phyloP scores from a whole-genome alignment of 495 filamentous ascomycete species.

The Aspergillus indologenus region DNA sequence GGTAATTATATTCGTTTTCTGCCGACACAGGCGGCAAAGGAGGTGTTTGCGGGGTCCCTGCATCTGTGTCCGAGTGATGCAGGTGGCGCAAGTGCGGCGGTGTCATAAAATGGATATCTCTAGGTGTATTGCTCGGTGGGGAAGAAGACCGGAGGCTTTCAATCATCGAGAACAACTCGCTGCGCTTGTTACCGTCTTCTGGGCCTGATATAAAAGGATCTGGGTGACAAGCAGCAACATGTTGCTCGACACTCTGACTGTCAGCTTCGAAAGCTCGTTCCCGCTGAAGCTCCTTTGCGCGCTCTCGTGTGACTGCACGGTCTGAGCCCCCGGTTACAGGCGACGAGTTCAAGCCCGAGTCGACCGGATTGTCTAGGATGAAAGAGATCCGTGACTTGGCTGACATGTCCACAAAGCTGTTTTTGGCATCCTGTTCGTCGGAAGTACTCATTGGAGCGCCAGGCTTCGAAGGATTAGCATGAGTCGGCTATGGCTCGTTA shows the following conservation, averaged over 20 bases:
- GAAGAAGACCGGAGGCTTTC: conserved; percentile 65
- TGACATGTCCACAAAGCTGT: conserved; percentile 6
- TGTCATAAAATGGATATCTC: conserved; percentile 37
- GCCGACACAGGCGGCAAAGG: conserved; percentile 38
- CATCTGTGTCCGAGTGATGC: conserved; percentile 18
- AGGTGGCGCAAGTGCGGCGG: conserved; percentile 31
- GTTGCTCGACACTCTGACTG: not conserved
- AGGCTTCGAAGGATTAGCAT: conserved; percentile 3
- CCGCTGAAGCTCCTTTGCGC: conserved; percentile 15
- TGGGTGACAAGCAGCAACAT: not conserved
- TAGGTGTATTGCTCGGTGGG: conserved; percentile 28
- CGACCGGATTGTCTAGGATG: conserved; percentile 16
- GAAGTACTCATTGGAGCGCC: not conserved
- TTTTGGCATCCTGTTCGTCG: conserved; percentile 14
- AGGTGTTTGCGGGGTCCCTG: conserved; percentile 46
- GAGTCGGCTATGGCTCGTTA: not conserved
- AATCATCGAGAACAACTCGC: conserved; percentile 66
- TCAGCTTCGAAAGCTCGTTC: conserved; percentile 12
- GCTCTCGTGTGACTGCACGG: conserved; percentile 4
- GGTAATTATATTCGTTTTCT: conserved; percentile 56
- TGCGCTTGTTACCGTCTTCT: conserved; percentile 52
- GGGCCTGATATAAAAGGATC: not conserved
- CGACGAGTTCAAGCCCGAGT: conserved; percentile 25
- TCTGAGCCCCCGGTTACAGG: conserved; percentile 22
- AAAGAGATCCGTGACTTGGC: conserved; percentile 18